Percentiles rank a stretch among this genome's conserved stretches.
Conservation (phyloP, 2,329 filamentous ascomycete species). For the Fusarium sp. region DNA sequence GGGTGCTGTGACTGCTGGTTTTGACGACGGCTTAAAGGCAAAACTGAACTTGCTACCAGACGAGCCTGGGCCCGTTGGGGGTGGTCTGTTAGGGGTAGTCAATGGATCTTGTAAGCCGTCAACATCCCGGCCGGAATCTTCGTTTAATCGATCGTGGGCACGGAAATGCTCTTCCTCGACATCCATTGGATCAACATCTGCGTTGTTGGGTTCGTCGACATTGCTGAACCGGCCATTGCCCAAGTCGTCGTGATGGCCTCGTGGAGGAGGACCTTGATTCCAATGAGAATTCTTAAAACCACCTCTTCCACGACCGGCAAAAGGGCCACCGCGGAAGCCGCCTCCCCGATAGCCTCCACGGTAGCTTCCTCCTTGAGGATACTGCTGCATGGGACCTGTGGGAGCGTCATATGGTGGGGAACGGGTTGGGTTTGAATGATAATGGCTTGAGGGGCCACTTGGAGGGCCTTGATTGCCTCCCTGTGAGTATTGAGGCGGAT, state of each 20-base stretch:
- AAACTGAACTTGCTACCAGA: conserved; percentile 88
- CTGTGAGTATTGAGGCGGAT: conserved; percentile 71
- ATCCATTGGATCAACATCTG: conserved; percentile 34
- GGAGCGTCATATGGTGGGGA: conserved; percentile 70
- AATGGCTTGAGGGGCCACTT: conserved; percentile 67
- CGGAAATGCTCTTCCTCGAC: conserved; percentile 43
- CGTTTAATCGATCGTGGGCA: conserved; percentile 20
- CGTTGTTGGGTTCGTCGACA: conserved; percentile 33
- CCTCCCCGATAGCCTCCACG: conserved; percentile 65
- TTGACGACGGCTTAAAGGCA: conserved; percentile 83
- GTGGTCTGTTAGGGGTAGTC: conserved; percentile 67
- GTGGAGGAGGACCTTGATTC: conserved; percentile 52
- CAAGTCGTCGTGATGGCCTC: conserved; percentile 44
- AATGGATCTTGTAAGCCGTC: conserved; percentile 62
- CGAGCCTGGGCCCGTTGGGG: conserved; percentile 65
- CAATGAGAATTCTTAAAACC: conserved; percentile 79
- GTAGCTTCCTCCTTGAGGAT: conserved; percentile 61
- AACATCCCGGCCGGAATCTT: conserved; percentile 53
- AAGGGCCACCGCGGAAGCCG: conserved; percentile 72
- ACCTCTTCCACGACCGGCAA: conserved; percentile 67
- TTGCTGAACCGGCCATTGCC: conserved; percentile 39
- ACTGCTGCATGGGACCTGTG: conserved; percentile 68
- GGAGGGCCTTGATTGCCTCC: conserved; percentile 63
- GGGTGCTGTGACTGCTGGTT: conserved; percentile 67
- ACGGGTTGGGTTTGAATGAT: conserved; percentile 62